A percentile compares a stretch with the other conserved stretches of the same genome.
These are phyloP conservation scores for Penstemon newberryi DNA, from an alignment of 257 asterid species.

Conservation along the genomic window DNA sequence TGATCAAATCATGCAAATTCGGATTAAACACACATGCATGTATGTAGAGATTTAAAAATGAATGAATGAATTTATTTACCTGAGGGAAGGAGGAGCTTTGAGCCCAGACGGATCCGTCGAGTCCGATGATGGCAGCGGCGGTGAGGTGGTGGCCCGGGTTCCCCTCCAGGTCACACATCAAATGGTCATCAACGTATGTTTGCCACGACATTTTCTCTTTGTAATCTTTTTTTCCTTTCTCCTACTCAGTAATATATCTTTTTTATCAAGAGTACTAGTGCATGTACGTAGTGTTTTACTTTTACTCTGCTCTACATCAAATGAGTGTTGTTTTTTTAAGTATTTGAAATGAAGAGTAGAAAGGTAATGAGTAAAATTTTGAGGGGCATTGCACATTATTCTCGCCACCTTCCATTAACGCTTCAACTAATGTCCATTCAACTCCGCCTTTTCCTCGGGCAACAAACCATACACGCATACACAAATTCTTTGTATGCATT, in stretches of 20 bases:
- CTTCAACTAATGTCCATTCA: slow-evolving; percentile 5
- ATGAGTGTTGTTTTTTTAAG: background rate
- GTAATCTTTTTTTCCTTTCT: background rate
- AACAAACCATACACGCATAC: no score
- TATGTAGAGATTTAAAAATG: background rate
- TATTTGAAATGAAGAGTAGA: slow-evolving; percentile 11
- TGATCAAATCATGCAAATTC: background rate
- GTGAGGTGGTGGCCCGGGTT: slow-evolving; percentile 45
- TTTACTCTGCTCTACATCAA: background rate
- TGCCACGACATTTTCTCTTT: slow-evolving; percentile 58
- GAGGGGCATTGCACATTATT: slow-evolving; percentile 11
- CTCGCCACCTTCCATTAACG: slow-evolving; percentile 6
- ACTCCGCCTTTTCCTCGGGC: slow-evolving; percentile 6
- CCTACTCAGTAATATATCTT: background rate
- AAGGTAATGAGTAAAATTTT: background rate
- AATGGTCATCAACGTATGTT: slow-evolving; percentile 56
- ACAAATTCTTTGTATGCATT: no score
- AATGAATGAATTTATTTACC: slow-evolving; percentile 18
- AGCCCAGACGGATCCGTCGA: slow-evolving; percentile 61
- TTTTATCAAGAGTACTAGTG: no score
- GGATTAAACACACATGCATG: background rate
- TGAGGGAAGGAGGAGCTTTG: slow-evolving; percentile 57
- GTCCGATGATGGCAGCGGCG: slow-evolving; percentile 60
- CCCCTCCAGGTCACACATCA: slow-evolving; percentile 62
- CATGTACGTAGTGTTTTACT: no score